Evolutionary conservation across 2,329 filamentous ascomycete species (phyloP), one percentile per base, ranked within the genome.

Genomic region (Penicillium freii): DNA sequence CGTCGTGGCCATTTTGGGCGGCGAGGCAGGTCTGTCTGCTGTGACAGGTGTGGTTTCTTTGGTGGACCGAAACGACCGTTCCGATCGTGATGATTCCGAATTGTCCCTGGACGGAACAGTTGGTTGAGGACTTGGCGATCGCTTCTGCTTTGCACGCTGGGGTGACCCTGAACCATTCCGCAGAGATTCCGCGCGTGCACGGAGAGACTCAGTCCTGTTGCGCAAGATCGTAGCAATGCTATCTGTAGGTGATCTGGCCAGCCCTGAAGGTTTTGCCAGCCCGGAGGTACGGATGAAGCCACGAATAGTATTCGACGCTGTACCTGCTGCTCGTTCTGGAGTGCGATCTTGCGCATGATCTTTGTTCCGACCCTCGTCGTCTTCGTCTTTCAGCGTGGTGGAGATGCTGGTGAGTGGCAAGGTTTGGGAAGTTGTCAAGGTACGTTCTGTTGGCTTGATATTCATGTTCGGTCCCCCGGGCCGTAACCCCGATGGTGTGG

Each of bases 281-380:
- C 65, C 71, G 61, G 68, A 63, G 54, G 66, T 74, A 71, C 63
- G 73, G 71, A 70, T 75, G 72, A 65, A 73, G 53, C 72, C 73
- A 74, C 68, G 70, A 58, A 72, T 73, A 62, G 63, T 60, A 46
- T 59, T 60, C 45, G 62, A 27, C 46, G 63, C 39, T 58, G 59
- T 56, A 64, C 56, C 46, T 43, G 44, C 23, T 34, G 49, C 17
- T 53, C 49, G 17, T 51, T 56, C 42, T 55, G 27, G 46, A n/a
- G 7, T 10, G 39, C 21, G 51, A 19, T 51, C 46, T 55, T 62
- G 56, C 19, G 5, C 21, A 15, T 49, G 48, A 27, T 42, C 39
- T 44, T 36, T 25, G 29, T 44, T 54, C 48, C 34, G 39, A 23
- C n/a, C 19, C 27, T 27, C 13, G 49, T 62, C 56, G 53, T 36